These are phyloP conservation scores for Panaeolus papilionaceus DNA, from an alignment of 768 basidiomycete species.

Conservation along the genomic window DNA sequence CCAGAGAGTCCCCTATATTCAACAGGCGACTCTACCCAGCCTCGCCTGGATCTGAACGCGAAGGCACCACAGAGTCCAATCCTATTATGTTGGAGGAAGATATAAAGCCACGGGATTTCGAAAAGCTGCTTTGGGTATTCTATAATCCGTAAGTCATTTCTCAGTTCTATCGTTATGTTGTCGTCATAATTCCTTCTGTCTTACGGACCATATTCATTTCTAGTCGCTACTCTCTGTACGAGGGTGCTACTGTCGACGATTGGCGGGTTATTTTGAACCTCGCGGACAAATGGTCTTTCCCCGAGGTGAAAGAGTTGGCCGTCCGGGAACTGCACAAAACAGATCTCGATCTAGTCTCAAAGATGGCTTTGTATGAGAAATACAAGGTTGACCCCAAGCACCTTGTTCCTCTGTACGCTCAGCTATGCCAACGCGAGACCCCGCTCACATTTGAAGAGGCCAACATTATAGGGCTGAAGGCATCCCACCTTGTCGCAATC, in stretches of 20 bases:
- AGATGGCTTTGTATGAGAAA: slow-evolving; percentile 59
- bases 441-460: slow-evolving; percentile 64
- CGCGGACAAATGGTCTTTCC: slow-evolving; percentile 62
- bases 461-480: slow-evolving; percentile 57
- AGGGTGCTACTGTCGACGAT: slow-evolving; percentile 46
- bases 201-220: slow-evolving; percentile 2
- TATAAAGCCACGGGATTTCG: slow-evolving; percentile 45
- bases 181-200: background rate
- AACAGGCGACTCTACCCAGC: slow-evolving; percentile 39
- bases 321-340: slow-evolving; percentile 61
- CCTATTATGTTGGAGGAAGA: slow-evolving; percentile 50
- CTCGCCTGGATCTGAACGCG: slow-evolving; percentile 34
- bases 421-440: slow-evolving; percentile 55
- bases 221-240: slow-evolving; percentile 65
- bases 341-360: slow-evolving; percentile 47
- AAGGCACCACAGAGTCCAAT: slow-evolving; percentile 45
- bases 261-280: slow-evolving; percentile 69
- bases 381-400: slow-evolving; percentile 53
- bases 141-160: slow-evolving; percentile 30
- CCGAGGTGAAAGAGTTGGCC: slow-evolving; percentile 60
- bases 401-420: slow-evolving; percentile 60
- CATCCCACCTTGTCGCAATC: slow-evolving; percentile 50
- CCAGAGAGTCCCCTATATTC: slow-evolving; percentile 56
- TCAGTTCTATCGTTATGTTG: background rate
- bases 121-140: slow-evolving; percentile 60